Conservation (phyloP, 2,329 filamentous ascomycete genomes). For the Gnomoniopsis smithogilvyi region DNA sequence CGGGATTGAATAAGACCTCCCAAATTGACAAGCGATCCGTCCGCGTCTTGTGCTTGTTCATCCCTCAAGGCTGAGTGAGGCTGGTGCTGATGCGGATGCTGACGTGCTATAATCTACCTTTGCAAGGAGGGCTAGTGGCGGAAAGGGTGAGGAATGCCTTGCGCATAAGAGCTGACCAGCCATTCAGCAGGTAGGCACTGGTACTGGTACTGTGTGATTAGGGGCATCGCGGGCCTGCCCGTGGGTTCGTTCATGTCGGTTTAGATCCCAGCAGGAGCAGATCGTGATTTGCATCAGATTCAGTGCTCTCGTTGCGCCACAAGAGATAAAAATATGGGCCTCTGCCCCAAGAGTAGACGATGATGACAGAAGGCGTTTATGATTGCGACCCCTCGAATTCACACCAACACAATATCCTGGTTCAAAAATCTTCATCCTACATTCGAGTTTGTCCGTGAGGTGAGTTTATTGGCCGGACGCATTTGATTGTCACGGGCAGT, state of each 20-base stretch:
- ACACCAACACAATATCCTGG: too few relatives aligned
- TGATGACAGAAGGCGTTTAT: too few relatives aligned
- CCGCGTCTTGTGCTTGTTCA: background rate
- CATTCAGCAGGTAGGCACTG: background rate
- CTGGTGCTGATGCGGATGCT: background rate
- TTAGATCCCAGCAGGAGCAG: background rate
- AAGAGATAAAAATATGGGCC: background rate
- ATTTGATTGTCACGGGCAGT: too few relatives aligned
- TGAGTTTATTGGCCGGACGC: too few relatives aligned
- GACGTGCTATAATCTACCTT: background rate
- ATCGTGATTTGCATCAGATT: slow-evolving; percentile 6
- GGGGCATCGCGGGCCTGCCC: background rate
- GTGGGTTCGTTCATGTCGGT: background rate
- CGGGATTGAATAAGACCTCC: background rate
- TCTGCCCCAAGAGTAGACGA: background rate
- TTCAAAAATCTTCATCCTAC: too few relatives aligned
- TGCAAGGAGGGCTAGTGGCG: too few relatives aligned
- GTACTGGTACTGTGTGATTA: background rate
- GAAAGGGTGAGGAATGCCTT: background rate
- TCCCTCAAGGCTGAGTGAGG: slow-evolving; percentile 1
- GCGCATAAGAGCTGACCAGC: background rate
- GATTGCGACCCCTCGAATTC: too few relatives aligned
- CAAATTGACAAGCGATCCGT: background rate
- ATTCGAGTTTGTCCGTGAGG: too few relatives aligned
- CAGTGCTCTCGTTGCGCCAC: background rate